phyloP scores from a whole-genome alignment of 164 flowering plant species.

The Paratinospora sagittata region DNA sequence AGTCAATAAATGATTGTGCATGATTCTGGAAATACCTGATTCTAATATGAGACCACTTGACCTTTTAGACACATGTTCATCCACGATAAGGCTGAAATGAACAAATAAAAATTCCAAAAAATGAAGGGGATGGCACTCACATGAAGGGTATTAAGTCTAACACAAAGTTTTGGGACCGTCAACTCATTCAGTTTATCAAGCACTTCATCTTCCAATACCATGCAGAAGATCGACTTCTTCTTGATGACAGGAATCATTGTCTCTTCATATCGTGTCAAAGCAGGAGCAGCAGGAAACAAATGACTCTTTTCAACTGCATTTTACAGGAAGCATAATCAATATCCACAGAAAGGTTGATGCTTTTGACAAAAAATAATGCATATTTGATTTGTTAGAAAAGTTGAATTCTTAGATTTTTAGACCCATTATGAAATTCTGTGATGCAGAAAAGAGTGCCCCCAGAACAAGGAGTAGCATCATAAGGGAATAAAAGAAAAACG shows the following conservation, averaged over 20 bases:
- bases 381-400: background rate
- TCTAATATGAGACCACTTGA: too few species aligned
- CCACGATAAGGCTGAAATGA: slow-evolving; percentile 7
- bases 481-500: background rate
- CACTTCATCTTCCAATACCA: slow-evolving; percentile 37
- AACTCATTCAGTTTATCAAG: slow-evolving; percentile 37
- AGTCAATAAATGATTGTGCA: too few species aligned
- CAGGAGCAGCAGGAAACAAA: slow-evolving; percentile 60
- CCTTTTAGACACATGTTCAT: too few species aligned
- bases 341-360: background rate
- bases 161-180: slow-evolving; percentile 63
- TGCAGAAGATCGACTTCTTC: slow-evolving; percentile 44
- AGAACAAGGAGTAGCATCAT: background rate
- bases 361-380: background rate
- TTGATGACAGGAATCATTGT: slow-evolving; percentile 41
- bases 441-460: background rate
- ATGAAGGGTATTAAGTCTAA: slow-evolving; percentile 67
- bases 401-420: background rate
- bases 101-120: background rate
- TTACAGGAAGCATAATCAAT: slow-evolving; percentile 7
- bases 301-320: slow-evolving; percentile 69
- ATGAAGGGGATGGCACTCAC: slow-evolving; percentile 31
- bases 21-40: too few species aligned
- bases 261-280: slow-evolving; percentile 77
- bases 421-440: background rate